phyloP scores from a whole-genome alignment of 1,284 basidiomycete genomes.

The Ceratobasidium sp. region DNA sequence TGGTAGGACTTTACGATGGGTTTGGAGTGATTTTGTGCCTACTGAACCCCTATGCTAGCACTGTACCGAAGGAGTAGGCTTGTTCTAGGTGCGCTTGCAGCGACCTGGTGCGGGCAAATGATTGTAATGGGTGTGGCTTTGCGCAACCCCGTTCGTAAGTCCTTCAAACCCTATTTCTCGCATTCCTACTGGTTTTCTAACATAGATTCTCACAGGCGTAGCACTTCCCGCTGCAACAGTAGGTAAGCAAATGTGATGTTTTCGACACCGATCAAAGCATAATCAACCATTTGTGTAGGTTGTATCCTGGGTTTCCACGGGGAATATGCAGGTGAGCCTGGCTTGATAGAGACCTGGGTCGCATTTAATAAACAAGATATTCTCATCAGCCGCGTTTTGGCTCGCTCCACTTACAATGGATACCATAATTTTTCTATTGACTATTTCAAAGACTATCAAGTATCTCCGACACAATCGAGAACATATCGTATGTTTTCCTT shows the following conservation, averaged over 20 bases:
- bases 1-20: not conserved
- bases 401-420: constrained; percentile 28
- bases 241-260: not conserved
- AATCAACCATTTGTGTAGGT: not conserved
- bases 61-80: constrained; percentile 12
- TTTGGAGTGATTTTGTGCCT: not conserved
- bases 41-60: not conserved
- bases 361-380: not conserved
- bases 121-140: constrained; percentile 9
- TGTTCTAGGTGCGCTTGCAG: not conserved
- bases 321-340: not conserved
- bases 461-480: constrained; percentile 2
- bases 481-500: constrained; percentile 8
- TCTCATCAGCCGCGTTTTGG: constrained; percentile 24
- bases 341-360: no score
- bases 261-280: no score
- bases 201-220: not conserved
- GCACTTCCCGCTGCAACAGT: not conserved
- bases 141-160: constrained; percentile 4
- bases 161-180: not conserved
- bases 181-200: not conserved
- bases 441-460: constrained; percentile 15
- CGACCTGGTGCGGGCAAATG: constrained; percentile 15
- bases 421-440: constrained; percentile 18
- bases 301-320: constrained; percentile 3